Evolutionary conservation across 805 yeast genomes (phyloP).

Genomic region (Starmerella apis): DNA sequence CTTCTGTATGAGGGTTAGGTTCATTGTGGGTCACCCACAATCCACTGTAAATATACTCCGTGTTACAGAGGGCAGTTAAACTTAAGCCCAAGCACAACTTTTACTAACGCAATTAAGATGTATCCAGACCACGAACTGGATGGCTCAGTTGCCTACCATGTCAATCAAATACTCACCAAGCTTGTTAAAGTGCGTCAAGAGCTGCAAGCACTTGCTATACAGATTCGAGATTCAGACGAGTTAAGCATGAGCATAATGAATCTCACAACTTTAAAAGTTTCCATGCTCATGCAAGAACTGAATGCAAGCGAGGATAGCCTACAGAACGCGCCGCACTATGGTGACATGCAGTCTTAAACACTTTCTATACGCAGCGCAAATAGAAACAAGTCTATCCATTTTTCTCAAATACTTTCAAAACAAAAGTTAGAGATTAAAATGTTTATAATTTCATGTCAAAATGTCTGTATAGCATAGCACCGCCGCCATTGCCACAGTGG

Average conservation of each 20-base stretch:
- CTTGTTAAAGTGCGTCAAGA: neutral
- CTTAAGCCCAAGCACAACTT: neutral
- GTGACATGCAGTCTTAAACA: too few relatives aligned
- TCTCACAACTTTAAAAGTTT: slow-evolving; percentile 3
- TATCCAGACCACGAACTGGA: neutral
- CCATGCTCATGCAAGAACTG: slow-evolving; percentile 2
- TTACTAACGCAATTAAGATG: neutral
- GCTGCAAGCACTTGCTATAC: neutral
- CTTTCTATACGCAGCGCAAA: too few relatives aligned
- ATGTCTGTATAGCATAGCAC: neutral
- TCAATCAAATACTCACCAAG: neutral
- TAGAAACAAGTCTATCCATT: too few relatives aligned
- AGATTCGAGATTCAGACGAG: neutral
- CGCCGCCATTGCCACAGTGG: neutral
- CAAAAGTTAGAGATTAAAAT: too few relatives aligned
- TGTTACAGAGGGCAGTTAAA: neutral
- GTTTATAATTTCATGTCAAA: neutral
- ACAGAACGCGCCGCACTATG: neutral
- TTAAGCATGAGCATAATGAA: slow-evolving; percentile 1
- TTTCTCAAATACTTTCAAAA: too few relatives aligned
- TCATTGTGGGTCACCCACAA: neutral
- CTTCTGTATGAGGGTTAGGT: neutral
- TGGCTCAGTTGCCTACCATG: neutral
- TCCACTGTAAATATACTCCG: neutral
- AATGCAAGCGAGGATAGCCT: neutral